A percentile compares a stretch with the other conserved stretches of the same genome.
Evolutionary conservation across 768 basidiomycete species (phyloP).

Genomic region (Leccinum olivaceopallidum): DNA sequence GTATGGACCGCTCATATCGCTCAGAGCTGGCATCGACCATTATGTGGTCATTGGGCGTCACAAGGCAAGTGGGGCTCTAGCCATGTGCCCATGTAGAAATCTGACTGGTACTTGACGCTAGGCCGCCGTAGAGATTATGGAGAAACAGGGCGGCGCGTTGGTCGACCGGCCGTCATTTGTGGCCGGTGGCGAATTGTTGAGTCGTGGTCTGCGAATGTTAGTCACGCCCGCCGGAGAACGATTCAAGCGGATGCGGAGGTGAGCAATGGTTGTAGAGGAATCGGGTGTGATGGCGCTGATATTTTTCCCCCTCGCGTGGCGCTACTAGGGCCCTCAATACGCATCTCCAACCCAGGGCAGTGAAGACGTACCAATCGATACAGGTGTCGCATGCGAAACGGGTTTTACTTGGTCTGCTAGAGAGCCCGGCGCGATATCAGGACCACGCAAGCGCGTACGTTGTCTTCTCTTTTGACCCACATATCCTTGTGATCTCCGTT

Average conservation of each 20-base stretch:
- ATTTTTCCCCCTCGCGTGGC: background rate
- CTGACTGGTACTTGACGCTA: slow-evolving; percentile 25
- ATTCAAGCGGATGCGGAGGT: slow-evolving; percentile 58
- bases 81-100: background rate
- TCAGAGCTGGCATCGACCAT: slow-evolving; percentile 43
- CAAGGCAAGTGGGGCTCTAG: slow-evolving; percentile 5
- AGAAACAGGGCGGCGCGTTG: slow-evolving; percentile 48
- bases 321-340: slow-evolving; percentile 51
- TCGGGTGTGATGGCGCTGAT: background rate
- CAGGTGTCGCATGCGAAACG: slow-evolving; percentile 36
- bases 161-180: slow-evolving; percentile 37
- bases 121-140: slow-evolving; percentile 60
- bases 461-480: slow-evolving; percentile 36
- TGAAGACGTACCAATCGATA: slow-evolving; percentile 44
- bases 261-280: slow-evolving; percentile 4
- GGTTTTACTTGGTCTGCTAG: slow-evolving; percentile 14
- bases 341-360: slow-evolving; percentile 50
- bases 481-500: background rate
- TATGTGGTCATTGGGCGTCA: slow-evolving; percentile 24
- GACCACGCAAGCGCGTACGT: slow-evolving; percentile 33
- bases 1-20: slow-evolving; percentile 56
- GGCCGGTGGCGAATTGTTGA: slow-evolving; percentile 49
- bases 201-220: slow-evolving; percentile 54
- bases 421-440: slow-evolving; percentile 12
- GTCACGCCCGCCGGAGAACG: slow-evolving; percentile 50